Evolutionary conservation across 2,329 filamentous ascomycete genomes (phyloP), one percentile per base, ranked within the genome.

Genomic region (Beauveria pseudobassiana): DNA sequence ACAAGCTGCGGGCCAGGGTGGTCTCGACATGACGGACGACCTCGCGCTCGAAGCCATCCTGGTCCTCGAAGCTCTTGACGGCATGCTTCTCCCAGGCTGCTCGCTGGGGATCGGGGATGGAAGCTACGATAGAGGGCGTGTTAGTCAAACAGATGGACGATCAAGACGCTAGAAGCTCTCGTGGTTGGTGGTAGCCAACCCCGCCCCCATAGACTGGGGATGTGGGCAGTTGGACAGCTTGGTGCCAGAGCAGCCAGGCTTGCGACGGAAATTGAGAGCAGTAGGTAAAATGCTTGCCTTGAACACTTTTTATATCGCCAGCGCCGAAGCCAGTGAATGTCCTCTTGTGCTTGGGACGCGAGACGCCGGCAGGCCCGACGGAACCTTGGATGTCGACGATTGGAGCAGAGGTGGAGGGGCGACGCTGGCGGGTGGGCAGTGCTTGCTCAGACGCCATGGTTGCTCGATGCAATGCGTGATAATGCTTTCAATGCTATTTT

Each of bases 1-100:
- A 98, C 74, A 99, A 85, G 71, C 93, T 97, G 64, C 95, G 90
- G 65, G 95, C 95, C 64, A 99, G 83, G 3, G 93, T 96, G 3
- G 95, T 98, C 78, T 99, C 95, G 71, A 99, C 90, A 80, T 99
- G 95, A 67, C 88, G 88, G 66, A 99, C 91, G 62, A 96, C 83
- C 72, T 96, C 93, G 73, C 80, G 86, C 80, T 95, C 81, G 71
- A 98, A 97, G 62, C 91, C 89, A 20, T 96, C 91, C 73, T 91
- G 87, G 68, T 82, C 86, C 64, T 80, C 82, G 77, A 97, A 97
- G 63, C 84, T 86, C 67, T 83, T 78, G 59, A 84, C 84, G 65
- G 83, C 77, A 71, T 82, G 79, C 68, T 80, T 82, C 67, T 83
- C 86, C 89, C 82, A 96, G 73, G 91, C 90, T 69, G 85, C 90